A percentile compares a stretch with the other conserved stretches of the same genome.
Evolutionary conservation across 768 basidiomycete species (phyloP).

Genomic region (button mushroom (Agaricus bisporus)): DNA sequence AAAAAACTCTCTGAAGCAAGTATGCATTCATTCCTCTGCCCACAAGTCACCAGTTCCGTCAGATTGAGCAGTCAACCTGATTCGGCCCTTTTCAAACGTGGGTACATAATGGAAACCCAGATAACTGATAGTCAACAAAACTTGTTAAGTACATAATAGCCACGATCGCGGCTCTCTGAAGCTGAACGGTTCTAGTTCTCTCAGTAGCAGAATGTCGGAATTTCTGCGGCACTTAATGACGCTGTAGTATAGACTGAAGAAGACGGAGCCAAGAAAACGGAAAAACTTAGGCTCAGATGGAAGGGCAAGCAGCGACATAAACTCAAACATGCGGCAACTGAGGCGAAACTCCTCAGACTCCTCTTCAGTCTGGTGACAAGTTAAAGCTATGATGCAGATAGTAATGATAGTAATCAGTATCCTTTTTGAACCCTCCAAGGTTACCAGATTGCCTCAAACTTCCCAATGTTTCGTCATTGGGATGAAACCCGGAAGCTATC

Average conservation of each 20-base stretch:
- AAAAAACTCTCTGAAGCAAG: too few relatives aligned
- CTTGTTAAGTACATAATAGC: not conserved
- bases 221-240: not conserved
- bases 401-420: too few relatives aligned
- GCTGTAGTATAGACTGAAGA: not conserved
- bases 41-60: too few relatives aligned
- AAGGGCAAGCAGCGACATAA: not conserved
- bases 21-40: too few relatives aligned
- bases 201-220: not conserved
- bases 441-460: too few relatives aligned
- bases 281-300: not conserved
- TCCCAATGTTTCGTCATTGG: too few relatives aligned
- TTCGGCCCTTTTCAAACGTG: not conserved
- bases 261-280: not conserved
- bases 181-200: not conserved
- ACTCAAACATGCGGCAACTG: not conserved
- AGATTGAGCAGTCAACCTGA: too few relatives aligned
- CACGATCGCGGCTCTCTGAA: not conserved
- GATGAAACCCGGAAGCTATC: conserved; percentile 1
- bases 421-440: too few relatives aligned
- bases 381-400: too few relatives aligned
- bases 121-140: not conserved
- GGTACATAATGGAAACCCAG: not conserved
- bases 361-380: too few relatives aligned
- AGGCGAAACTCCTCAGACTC: not conserved